Percentiles rank a stretch among this genome's conserved stretches.
Evolutionary conservation across 345 rosid genomes (phyloP).

Genomic region (Pugionium dolabratum): DNA sequence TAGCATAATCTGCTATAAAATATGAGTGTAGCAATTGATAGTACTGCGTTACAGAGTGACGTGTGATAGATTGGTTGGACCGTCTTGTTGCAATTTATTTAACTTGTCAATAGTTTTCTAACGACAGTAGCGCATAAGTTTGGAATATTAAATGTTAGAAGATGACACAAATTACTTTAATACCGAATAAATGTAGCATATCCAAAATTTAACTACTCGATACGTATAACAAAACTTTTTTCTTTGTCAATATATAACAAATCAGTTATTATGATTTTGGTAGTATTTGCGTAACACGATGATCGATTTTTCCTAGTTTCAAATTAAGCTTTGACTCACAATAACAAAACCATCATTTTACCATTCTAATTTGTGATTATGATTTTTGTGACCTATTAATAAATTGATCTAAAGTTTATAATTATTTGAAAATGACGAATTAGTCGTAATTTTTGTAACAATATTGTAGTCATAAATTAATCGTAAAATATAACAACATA

Average conservation of each 20-base stretch:
- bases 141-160: background rate
- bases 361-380: too few relatives aligned
- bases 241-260: background rate
- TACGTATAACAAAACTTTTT: background rate
- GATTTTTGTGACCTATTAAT: too few relatives aligned
- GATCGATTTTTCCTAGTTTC: constrained; percentile 9
- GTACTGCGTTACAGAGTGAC: constrained; percentile 23
- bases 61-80: constrained; percentile 14
- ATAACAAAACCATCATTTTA: too few relatives aligned
- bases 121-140: constrained; percentile 1
- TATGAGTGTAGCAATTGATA: background rate
- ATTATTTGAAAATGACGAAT: too few relatives aligned
- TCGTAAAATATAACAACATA: too few relatives aligned
- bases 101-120: background rate
- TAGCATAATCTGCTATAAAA: too few relatives aligned
- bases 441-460: too few relatives aligned
- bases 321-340: background rate
- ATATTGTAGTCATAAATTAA: too few relatives aligned
- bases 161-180: background rate
- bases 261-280: background rate
- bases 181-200: background rate
- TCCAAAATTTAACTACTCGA: constrained; percentile 8
- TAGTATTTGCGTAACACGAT: constrained; percentile 2
- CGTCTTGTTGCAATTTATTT: constrained; percentile 10
- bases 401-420: too few relatives aligned